Evolutionary conservation across 192 early-diverging fungal genomes (phyloP).

Genomic region (Coemansia sp.): DNA sequence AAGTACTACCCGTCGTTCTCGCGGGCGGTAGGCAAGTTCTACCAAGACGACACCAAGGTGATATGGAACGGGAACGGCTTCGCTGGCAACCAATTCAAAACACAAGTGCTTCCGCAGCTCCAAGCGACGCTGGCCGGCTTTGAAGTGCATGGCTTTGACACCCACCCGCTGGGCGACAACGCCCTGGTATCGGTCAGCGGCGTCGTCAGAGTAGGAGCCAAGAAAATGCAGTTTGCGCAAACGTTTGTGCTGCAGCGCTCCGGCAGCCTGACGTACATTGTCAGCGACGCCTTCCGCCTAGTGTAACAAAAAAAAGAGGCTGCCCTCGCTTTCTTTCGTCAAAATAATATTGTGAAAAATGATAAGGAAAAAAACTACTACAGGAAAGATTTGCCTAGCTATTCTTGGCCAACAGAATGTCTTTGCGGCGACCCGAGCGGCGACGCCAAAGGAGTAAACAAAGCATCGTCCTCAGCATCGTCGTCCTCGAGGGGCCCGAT

Average conservation of each 20-base stretch:
- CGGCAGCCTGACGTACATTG: slow-evolving; percentile 28
- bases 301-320: too few relatives aligned
- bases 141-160: slow-evolving; percentile 29
- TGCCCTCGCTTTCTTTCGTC: too few relatives aligned
- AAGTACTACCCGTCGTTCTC: slow-evolving; percentile 32
- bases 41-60: slow-evolving; percentile 25
- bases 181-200: slow-evolving; percentile 23
- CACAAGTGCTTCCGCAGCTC: slow-evolving; percentile 14
- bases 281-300: slow-evolving; percentile 44
- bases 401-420: not conserved
- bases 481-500: slow-evolving; percentile 56
- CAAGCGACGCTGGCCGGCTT: slow-evolving; percentile 11
- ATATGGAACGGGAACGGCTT: slow-evolving; percentile 45
- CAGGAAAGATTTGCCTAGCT: not conserved
- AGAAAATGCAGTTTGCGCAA: slow-evolving; percentile 38
- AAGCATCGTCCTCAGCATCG: slow-evolving; percentile 3
- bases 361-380: not conserved
- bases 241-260: slow-evolving; percentile 27
- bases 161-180: slow-evolving; percentile 20
- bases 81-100: slow-evolving; percentile 28
- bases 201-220: slow-evolving; percentile 5
- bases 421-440: slow-evolving; percentile 17
- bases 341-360: too few relatives aligned
- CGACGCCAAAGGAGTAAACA: slow-evolving; percentile 8
- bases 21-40: slow-evolving; percentile 24